Evolutionary conservation across 1,284 basidiomycete genomes (phyloP).

Genomic region (Melampsora americana): DNA sequence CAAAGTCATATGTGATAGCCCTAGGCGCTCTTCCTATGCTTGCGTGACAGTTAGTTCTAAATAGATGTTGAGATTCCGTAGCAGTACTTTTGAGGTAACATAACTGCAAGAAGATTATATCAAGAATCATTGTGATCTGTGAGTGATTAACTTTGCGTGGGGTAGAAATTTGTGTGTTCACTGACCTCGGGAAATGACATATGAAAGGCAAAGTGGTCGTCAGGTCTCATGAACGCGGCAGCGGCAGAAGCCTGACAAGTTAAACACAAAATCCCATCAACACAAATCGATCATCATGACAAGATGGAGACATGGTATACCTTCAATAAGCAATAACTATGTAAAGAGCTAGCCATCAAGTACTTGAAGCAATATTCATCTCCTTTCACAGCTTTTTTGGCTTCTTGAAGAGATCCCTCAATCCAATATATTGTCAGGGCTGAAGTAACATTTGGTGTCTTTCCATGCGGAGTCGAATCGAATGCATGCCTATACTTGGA

Average conservation of each 20-base stretch:
- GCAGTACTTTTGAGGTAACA: conserved; percentile 14
- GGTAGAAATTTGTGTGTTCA: neutral
- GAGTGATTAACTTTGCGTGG: neutral
- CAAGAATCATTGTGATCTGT: neutral
- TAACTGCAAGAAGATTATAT: neutral
- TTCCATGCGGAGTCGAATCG: neutral
- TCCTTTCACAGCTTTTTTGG: conserved; percentile 13
- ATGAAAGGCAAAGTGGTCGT: conserved; percentile 20
- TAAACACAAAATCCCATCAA: neutral
- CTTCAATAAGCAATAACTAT: conserved; percentile 19
- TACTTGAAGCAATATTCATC: conserved; percentile 3
- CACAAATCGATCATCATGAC: neutral
- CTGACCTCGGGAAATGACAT: conserved; percentile 28
- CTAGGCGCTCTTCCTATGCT: neutral
- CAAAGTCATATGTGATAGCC: neutral
- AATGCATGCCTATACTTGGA: neutral
- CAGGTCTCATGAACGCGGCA: neutral
- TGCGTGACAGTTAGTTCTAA: neutral
- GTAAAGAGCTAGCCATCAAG: neutral
- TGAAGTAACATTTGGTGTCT: neutral
- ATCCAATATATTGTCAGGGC: conserved; percentile 13
- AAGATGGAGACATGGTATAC: neutral
- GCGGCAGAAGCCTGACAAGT: conserved; percentile 18
- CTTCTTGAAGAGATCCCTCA: conserved; percentile 16
- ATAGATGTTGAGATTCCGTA: neutral